Conservation (phyloP, 179 eudicot genomes). For the Gypsophila paniculata region DNA sequence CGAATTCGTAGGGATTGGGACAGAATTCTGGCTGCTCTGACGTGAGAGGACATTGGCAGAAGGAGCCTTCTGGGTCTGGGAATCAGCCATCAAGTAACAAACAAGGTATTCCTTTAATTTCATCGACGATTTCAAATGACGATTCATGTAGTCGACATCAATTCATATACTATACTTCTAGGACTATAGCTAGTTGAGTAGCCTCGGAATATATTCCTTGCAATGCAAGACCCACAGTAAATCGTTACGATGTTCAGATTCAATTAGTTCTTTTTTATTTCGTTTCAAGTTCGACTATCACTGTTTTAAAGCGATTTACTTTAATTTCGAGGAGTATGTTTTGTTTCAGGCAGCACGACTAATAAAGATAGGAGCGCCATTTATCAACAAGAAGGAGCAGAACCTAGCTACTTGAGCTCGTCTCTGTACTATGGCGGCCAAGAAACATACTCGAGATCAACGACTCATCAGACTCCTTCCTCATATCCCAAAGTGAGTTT, state of each 20-base stretch:
- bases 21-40: constrained; percentile 27
- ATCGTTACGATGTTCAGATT: not conserved
- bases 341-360: constrained; percentile 17
- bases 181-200: not conserved
- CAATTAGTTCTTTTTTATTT: not conserved
- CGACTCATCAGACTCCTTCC: constrained; percentile 23
- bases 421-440: constrained; percentile 65
- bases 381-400: constrained; percentile 40
- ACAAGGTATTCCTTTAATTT: constrained; percentile 25
- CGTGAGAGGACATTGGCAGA: constrained; percentile 25
- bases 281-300: not conserved
- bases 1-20: constrained; percentile 19
- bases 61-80: constrained; percentile 30
- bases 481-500: constrained; percentile 41
- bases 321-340: not conserved
- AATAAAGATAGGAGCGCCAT: constrained; percentile 32
- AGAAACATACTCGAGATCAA: constrained; percentile 40
- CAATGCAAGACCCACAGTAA: not conserved
- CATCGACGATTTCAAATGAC: too few species aligned
- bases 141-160: too few species aligned
- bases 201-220: not conserved
- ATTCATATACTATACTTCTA: too few species aligned
- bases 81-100: constrained; percentile 34
- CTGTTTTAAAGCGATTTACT: not conserved
- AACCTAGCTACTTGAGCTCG: constrained; percentile 51